phyloP scores from a whole-genome alignment of 805 yeast genomes.

The Candida michaelii region DNA sequence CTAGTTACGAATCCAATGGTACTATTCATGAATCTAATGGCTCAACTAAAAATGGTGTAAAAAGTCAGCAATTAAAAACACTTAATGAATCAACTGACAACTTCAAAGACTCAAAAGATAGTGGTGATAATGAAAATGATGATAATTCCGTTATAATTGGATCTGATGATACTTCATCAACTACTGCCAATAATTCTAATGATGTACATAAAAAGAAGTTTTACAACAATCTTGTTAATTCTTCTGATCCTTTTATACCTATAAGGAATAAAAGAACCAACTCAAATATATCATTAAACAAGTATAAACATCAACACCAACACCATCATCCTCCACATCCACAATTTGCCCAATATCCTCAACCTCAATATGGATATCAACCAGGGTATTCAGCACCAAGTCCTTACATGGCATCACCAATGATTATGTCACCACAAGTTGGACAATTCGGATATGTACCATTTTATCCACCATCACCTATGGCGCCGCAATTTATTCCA shows the following conservation, averaged over 20 bases:
- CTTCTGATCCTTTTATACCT: conserved; percentile 24
- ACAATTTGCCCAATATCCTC: conserved; percentile 6
- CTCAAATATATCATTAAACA: conserved; percentile 20
- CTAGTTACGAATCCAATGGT: too few species aligned
- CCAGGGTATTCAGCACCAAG: conserved; percentile 12
- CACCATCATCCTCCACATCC: conserved; percentile 3
- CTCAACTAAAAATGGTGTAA: conserved; percentile 11
- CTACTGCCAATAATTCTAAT: conserved; percentile 19
- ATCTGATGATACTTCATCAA: conserved; percentile 28
- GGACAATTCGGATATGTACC: conserved; percentile 6
- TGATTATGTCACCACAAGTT: conserved; percentile 5
- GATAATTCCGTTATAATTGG: conserved; percentile 40
- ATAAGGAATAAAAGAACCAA: conserved; percentile 6
- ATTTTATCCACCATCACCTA: conserved; percentile 4
- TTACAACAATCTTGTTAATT: conserved; percentile 12
- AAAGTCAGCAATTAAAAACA: conserved; percentile 10
- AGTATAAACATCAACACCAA: conserved; percentile 7
- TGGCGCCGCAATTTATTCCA: background rate
- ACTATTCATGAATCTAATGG: too few species aligned
- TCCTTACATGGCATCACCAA: conserved; percentile 9
- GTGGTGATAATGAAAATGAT: conserved; percentile 29
- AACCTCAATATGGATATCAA: conserved; percentile 11
- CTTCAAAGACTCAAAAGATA: conserved; percentile 16
- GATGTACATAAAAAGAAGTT: conserved; percentile 14
- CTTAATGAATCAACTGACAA: conserved; percentile 11